phyloP scores from a whole-genome alignment of 2,329 filamentous ascomycete species.

The Cladosporium sp. region DNA sequence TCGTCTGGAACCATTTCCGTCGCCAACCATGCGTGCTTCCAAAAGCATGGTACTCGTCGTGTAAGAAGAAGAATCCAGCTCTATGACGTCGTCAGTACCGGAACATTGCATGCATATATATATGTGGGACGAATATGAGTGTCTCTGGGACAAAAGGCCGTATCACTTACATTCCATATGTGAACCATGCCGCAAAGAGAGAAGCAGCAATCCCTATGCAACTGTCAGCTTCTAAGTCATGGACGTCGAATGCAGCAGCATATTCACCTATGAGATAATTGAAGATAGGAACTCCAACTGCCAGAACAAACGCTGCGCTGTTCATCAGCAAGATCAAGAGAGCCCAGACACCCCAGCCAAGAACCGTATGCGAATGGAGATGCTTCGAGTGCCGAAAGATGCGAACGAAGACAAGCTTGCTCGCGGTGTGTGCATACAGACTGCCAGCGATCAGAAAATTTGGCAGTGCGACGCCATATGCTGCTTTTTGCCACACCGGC shows the following conservation, averaged over 20 bases:
- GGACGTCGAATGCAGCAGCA: no score
- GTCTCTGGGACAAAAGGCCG: not conserved
- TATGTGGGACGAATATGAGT: not conserved
- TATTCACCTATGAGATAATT: conserved; percentile 52
- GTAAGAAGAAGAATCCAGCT: conserved; percentile 56
- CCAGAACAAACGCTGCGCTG: conserved; percentile 46
- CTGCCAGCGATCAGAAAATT: conserved; percentile 55
- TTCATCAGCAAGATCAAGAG: conserved; percentile 51
- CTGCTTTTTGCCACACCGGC: conserved; percentile 52
- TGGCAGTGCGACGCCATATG: conserved; percentile 54
- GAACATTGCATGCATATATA: not conserved
- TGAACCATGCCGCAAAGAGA: conserved; percentile 58
- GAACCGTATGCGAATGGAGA: conserved; percentile 50
- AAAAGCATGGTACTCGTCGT: conserved; percentile 51
- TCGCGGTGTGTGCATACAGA: conserved; percentile 55
- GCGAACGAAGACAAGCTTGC: conserved; percentile 55
- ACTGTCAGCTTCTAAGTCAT: conserved; percentile 38
- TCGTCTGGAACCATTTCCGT: conserved; percentile 38
- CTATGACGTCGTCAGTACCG: conserved; percentile 30
- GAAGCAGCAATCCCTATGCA: conserved; percentile 54
- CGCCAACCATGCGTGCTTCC: conserved; percentile 36
- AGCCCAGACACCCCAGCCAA: conserved; percentile 54
- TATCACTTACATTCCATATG: conserved; percentile 44
- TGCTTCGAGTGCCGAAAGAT: conserved; percentile 51
- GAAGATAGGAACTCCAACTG: conserved; percentile 56